phyloP scores from a whole-genome alignment of 768 basidiomycete species.

The Lentinula raphanica region DNA sequence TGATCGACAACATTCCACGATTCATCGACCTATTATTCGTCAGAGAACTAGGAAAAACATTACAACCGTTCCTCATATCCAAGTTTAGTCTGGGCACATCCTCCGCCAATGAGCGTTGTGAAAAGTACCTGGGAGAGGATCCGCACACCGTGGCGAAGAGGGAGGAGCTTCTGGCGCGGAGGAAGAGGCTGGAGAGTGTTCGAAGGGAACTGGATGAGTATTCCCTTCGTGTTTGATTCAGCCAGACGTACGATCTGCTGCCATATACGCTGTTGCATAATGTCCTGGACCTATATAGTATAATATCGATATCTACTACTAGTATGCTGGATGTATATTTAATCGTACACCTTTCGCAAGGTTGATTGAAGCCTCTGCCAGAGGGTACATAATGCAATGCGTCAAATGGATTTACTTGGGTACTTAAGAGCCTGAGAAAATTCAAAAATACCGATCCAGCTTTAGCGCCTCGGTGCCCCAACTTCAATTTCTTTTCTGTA shows the following conservation, averaged over 20 bases:
- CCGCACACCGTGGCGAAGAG: conserved; percentile 29
- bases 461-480: no score
- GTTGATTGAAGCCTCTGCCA: no score
- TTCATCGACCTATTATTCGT: conserved; percentile 28
- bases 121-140: conserved; percentile 42
- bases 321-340: no score
- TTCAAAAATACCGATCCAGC: no score
- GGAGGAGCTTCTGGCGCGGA: conserved; percentile 26
- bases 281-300: no score
- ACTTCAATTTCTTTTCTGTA: no score
- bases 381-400: no score
- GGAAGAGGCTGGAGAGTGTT: conserved; percentile 34
- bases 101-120: conserved; percentile 31
- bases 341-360: no score
- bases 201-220: conserved; percentile 24
- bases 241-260: not conserved
- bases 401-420: no score
- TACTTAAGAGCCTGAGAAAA: no score
- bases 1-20: conserved; percentile 39
- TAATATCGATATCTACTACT: no score
- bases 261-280: no score
- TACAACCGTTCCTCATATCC: conserved; percentile 29
- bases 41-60: conserved; percentile 21
- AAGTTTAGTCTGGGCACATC: conserved; percentile 31
- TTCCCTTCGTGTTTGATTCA: not conserved